These are phyloP conservation scores for Lipomyces starkeyi DNA, from an alignment of 805 yeast species.

Conservation along the genomic window DNA sequence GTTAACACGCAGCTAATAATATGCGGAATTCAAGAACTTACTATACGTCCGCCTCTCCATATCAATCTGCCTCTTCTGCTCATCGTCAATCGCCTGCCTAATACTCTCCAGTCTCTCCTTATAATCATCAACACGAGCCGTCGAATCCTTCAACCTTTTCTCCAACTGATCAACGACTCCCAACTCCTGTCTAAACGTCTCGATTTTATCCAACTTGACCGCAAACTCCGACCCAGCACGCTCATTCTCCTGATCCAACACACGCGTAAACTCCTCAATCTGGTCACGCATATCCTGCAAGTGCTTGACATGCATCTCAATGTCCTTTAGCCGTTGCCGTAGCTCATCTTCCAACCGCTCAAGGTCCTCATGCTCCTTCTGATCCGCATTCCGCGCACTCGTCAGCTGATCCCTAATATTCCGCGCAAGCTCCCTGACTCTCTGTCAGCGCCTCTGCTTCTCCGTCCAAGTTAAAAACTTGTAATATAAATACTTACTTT, in stretches of 20 bases:
- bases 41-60: slow-evolving; percentile 13
- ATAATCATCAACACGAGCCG: slow-evolving; percentile 19
- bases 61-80: slow-evolving; percentile 19
- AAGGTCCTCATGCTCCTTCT: slow-evolving; percentile 10
- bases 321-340: not conserved
- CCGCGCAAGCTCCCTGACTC: not conserved
- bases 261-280: slow-evolving; percentile 1
- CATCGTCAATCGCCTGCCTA: slow-evolving; percentile 9
- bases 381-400: slow-evolving; percentile 2
- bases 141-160: slow-evolving; percentile 17
- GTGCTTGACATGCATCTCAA: slow-evolving; percentile 2
- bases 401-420: slow-evolving; percentile 4
- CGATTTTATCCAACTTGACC: slow-evolving; percentile 23
- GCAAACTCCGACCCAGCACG: slow-evolving; percentile 16
- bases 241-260: slow-evolving; percentile 18
- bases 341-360: slow-evolving; percentile 13
- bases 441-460: not conserved
- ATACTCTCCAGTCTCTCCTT: slow-evolving; percentile 11
- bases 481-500: no score
- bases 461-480: not conserved
- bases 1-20: not conserved
- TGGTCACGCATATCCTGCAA: slow-evolving; percentile 16
- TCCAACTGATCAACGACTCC: slow-evolving; percentile 18
- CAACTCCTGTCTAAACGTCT: slow-evolving; percentile 20
- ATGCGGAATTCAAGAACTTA: not conserved